Evolutionary conservation across 2,329 filamentous ascomycete species (phyloP), one percentile per base, ranked within the genome.

Genomic region (Teratosphaeria zuluensis): DNA sequence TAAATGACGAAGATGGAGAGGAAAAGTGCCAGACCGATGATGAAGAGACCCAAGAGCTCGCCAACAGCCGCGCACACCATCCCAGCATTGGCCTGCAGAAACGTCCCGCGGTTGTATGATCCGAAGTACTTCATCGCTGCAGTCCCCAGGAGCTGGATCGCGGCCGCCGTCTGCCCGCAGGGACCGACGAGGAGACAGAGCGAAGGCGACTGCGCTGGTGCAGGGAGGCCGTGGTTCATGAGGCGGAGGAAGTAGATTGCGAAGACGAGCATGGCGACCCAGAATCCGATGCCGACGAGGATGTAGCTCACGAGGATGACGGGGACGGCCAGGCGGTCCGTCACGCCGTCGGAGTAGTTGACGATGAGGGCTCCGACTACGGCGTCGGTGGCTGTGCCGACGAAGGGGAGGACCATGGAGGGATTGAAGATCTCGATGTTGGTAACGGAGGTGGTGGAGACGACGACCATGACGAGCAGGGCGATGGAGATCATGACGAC

Each of bases 101-200:
- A 63, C 2, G 62, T 64, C 14, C 63, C 63, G 35, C 59, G 61
- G 52, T 42, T 53, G 56, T 65, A 65, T 9, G 24, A 28, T 7
- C 56, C 61, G 48, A 65, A 65, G 54, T 63, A 35, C n/a, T 31
- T 58, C n/a, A 14, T 52, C 14, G 62, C 59, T 16, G 63, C 62
- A 12, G 53, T 42, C 6, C 63, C 62, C 12, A 64, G 61, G 16
- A 56, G 16, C 31, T 63, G 59, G 1, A 62, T 30, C 21, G 63
- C 63, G 35, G 62, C 61, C 7, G 59, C 58, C 7, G 56, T 32
- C 54, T 65, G 63, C 9, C 63, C 63, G 14, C 35, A 46, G 4
- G 63, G 63, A 19, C 63, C 63, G 54, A 64, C 60, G 5, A 65
- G 58, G 19, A 65, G 28, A 9, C 62, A 51, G 14, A 65, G 56